These are phyloP conservation scores for Obelidium mucronatum DNA, from an alignment of 192 early-diverging fungal species.

Conservation along the genomic window DNA sequence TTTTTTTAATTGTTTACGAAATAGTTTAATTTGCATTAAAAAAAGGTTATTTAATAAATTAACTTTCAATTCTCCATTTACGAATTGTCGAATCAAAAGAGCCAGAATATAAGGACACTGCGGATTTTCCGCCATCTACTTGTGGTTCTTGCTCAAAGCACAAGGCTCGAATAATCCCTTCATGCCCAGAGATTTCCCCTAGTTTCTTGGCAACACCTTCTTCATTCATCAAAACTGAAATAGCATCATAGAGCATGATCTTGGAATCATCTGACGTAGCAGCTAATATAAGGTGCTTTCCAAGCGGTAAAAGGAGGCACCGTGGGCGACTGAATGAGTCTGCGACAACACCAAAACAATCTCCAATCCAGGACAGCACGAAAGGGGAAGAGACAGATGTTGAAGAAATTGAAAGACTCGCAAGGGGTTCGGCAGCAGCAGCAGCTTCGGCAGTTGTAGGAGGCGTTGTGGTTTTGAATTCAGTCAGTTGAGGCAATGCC, in stretches of 20 bases:
- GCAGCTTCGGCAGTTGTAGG: neutral
- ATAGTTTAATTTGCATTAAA: too few relatives aligned
- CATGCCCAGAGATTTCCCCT: conserved; percentile 62
- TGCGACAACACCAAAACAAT: conserved; percentile 67
- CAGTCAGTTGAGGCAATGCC: conserved; percentile 7
- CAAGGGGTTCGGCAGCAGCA: neutral
- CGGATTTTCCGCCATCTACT: neutral
- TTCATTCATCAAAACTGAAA: conserved; percentile 49
- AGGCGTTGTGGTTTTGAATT: neutral
- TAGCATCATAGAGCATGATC: conserved; percentile 17
- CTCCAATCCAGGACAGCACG: conserved; percentile 53
- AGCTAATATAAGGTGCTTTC: conserved; percentile 62
- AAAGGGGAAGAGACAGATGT: neutral
- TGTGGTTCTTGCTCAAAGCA: conserved; percentile 36
- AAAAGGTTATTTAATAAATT: too few relatives aligned
- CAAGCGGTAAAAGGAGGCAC: conserved; percentile 66
- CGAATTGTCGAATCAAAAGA: conserved; percentile 10
- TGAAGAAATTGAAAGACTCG: neutral
- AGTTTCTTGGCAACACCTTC: conserved; percentile 49
- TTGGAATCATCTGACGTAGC: conserved; percentile 66
- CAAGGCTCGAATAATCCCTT: conserved; percentile 59
- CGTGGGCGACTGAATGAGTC: conserved; percentile 73
- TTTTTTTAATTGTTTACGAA: too few relatives aligned
- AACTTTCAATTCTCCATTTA: too few relatives aligned
- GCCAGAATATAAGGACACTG: neutral